Base-by-base conservation (phyloP, 805 yeast genomes). In the Ascoidea asiatica region DNA sequence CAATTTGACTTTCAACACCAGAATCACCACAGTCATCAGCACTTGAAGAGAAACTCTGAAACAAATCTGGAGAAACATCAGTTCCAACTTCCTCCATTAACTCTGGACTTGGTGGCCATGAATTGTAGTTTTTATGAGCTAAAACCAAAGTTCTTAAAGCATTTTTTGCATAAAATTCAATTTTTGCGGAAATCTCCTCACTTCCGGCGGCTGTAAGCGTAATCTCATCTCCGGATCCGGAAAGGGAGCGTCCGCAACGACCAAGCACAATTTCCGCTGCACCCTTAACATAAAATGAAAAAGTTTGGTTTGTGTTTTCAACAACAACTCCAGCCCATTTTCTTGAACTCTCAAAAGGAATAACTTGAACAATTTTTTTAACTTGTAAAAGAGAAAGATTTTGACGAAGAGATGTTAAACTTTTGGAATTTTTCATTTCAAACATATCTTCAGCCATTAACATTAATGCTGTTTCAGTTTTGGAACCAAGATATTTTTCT, bases 251-350 rank as follows among this genome's bases (percentile, higher is more conserved):
- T 2, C 73, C 62, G 58, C 95, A 82, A 53, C 72, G 66, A 19
- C 70, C 67, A 50, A 83, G 70, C 13, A 92, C 72, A 48, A 92
- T 74, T 63, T 92, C 99, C 1, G 97, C 89, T 1, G 98, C 98
- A 50, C 99, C 98, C 65, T 92, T 92, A 46, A 85, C 66, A 50
- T 73, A 80, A 44, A 87, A 65, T 46, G 92, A 71, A 58, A 62
- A 81, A 1, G 67, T 67, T 43, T 60, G 17, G 7, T 41, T 21
- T 4, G 53, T 41, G 17, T 65, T 67, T 7, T 69, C 69, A 43
- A 81, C 70, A 5, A 88, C 79, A 19, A 87, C 63, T 39, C 92
- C 95, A 55, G 95, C 86, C 90, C 95, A 92, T 65, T 92, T 92
- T 55, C 95, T 72, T 3, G 85, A 70, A 47, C 95, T 84, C 64